Evolutionary conservation across 768 basidiomycete genomes (phyloP), one percentile per base, ranked within the genome.

Genomic region (Boletellus ananas): DNA sequence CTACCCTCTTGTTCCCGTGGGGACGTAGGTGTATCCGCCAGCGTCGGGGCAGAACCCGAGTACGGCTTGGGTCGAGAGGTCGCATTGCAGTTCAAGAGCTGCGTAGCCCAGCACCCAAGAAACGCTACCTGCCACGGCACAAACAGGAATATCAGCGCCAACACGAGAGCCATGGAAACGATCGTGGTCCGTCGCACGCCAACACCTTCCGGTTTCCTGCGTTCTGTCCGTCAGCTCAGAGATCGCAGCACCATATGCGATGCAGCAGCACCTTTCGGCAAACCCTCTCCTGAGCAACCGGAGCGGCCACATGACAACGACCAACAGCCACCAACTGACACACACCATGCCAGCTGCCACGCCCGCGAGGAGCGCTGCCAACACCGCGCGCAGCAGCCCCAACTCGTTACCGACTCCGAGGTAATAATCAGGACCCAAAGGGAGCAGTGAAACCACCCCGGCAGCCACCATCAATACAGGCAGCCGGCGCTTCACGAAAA

Each of bases 91-190:
- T 81, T 84, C 58, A 79, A 72, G 39, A 90, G 70, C 52, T 92
- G 90, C 44, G 87, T 80, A n/a, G 84, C 52, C 83, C 90, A 90
- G 56, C 84, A 84, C 17, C 89, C 84, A 20, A 95, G 75, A 68
- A 87, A 94, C 5, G 87, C 92, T 10, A 94, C 87, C 68, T 96
- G 94, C 82, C 90, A 92, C 0, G 94, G 94, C n/a, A 94, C 74
- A 45, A 93, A 70, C 34, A 89, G 55, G 51, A 85, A 78, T 34
- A 94, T 83, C n/a, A 85, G 69, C 14, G 78, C 55, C 44, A 85
- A 75, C 31, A 94, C 76, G 17, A 85, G 43, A 7, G 63, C 55
- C 65, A 91, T 78, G 6, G 87, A 86, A 6, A 83, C 36, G 21
- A 84, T 25, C 3, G 79, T 80, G 58, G 74, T 73, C 52, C 74